phyloP scores from a whole-genome alignment of 345 rosid genomes.

The Punica granatum region DNA sequence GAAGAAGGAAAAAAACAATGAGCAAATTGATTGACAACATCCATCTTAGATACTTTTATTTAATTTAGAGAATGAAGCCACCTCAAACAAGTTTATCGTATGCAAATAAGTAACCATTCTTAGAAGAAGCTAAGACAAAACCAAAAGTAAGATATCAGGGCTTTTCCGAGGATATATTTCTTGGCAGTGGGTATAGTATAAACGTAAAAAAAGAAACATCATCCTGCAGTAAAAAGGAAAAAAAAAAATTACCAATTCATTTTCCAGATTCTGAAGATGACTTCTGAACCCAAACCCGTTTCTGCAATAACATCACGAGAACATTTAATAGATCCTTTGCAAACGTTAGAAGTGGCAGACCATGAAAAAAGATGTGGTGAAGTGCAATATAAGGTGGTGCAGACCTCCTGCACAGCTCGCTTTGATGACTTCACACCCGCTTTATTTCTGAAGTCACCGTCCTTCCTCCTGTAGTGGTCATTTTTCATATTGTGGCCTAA shows the following conservation, averaged over 20 bases:
- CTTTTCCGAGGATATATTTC: too few species aligned
- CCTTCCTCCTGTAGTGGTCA: slow-evolving; percentile 32
- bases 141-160: too few species aligned
- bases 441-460: slow-evolving; percentile 25
- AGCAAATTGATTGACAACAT: too few species aligned
- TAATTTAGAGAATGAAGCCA: too few species aligned
- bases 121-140: too few species aligned
- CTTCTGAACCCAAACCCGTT: slow-evolving; percentile 67
- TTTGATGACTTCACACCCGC: slow-evolving; percentile 30
- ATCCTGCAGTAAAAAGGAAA: too few species aligned
- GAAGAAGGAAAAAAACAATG: too few species aligned
- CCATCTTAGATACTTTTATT: too few species aligned
- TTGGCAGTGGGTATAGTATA: too few species aligned
- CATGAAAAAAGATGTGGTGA: not conserved
- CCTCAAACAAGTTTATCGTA: too few species aligned
- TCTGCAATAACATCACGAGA: slow-evolving; percentile 27
- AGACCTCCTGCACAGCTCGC: slow-evolving; percentile 29
- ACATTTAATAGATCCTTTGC: not conserved
- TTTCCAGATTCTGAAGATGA: slow-evolving; percentile 35
- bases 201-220: too few species aligned
- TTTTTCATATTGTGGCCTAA: slow-evolving; percentile 37
- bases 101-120: too few species aligned
- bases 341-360: not conserved
- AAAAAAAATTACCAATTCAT: slow-evolving; percentile 22
- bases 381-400: slow-evolving; percentile 25